phyloP scores from a whole-genome alignment of 352 stramenopile genomes.

The Sclerospora graminicola region DNA sequence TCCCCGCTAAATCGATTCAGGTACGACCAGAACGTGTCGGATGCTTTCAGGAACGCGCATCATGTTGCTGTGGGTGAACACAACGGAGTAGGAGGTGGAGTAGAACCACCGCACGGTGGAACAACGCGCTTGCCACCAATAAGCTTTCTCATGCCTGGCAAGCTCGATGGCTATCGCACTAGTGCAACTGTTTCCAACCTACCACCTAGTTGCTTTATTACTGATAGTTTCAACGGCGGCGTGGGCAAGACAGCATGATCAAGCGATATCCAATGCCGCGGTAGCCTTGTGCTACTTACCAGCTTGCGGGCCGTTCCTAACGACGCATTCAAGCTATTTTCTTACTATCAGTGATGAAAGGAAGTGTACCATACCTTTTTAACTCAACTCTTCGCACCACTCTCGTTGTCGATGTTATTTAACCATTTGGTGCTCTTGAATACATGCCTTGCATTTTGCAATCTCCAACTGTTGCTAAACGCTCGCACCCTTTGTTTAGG shows the following conservation, averaged over 20 bases:
- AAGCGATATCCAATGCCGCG: constrained; percentile 11
- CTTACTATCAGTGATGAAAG: constrained; percentile 4
- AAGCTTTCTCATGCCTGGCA: constrained; percentile 63
- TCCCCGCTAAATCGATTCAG: constrained; percentile 21
- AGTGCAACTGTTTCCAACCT: constrained; percentile 27
- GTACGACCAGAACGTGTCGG: constrained; percentile 25
- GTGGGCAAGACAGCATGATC: constrained; percentile 48
- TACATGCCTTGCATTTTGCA: constrained; percentile 18
- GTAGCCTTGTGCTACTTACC: constrained; percentile 1
- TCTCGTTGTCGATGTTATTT: constrained; percentile 26
- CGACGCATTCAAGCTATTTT: constrained; percentile 16
- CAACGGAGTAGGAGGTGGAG: constrained; percentile 6
- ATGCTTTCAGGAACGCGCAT: constrained; percentile 27
- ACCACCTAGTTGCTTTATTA: constrained; percentile 44
- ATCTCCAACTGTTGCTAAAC: constrained; percentile 5
- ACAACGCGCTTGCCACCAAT: constrained; percentile 53
- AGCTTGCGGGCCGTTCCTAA: not conserved
- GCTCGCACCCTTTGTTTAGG: constrained; percentile 1
- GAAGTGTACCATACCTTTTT: constrained; percentile 26
- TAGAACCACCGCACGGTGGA: constrained; percentile 6
- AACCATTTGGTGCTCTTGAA: constrained; percentile 23
- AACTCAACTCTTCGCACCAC: constrained; percentile 5
- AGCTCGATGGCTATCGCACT: constrained; percentile 50
- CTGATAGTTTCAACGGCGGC: constrained; percentile 27
- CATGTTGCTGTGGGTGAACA: constrained; percentile 8